These are phyloP conservation scores for Cordyceps cateniannulata DNA, from an alignment of 2,329 filamentous ascomycete genomes.

Conservation along the genomic window DNA sequence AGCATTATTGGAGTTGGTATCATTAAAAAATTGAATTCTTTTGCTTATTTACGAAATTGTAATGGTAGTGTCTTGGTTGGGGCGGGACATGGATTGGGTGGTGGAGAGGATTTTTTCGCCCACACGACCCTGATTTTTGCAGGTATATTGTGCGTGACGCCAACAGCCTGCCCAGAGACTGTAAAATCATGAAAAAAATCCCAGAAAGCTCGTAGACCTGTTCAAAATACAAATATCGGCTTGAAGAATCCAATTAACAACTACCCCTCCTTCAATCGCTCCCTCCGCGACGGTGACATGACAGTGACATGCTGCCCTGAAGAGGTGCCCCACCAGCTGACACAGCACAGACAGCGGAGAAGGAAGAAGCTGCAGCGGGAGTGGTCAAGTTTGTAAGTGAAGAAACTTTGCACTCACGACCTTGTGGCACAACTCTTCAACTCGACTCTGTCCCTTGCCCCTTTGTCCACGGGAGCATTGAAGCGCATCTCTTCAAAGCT, in stretches of 20 bases:
- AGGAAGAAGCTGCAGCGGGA: background rate
- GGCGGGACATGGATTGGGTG: background rate
- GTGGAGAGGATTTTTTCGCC: background rate
- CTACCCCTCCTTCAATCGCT: background rate
- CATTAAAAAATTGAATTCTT: background rate
- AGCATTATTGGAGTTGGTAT: background rate
- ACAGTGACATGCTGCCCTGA: slow-evolving; percentile 10
- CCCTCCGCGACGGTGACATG: background rate
- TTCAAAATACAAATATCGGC: background rate
- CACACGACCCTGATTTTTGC: background rate
- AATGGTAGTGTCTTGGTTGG: background rate
- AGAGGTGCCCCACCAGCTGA: slow-evolving; percentile 5
- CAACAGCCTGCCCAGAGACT: background rate
- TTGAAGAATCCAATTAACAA: background rate
- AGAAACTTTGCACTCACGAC: slow-evolving; percentile 10
- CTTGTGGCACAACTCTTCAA: background rate
- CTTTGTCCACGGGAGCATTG: no score
- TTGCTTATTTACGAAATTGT: background rate
- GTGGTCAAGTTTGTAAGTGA: background rate
- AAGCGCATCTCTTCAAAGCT: background rate
- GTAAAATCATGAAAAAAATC: background rate
- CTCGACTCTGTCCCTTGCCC: background rate
- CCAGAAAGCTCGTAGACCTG: background rate
- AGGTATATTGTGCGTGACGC: background rate
- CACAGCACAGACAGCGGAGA: slow-evolving; percentile 5